Evolutionary conservation across 768 basidiomycete genomes (phyloP), one percentile per base, ranked within the genome.

Genomic region (Rubroboletus satanas): DNA sequence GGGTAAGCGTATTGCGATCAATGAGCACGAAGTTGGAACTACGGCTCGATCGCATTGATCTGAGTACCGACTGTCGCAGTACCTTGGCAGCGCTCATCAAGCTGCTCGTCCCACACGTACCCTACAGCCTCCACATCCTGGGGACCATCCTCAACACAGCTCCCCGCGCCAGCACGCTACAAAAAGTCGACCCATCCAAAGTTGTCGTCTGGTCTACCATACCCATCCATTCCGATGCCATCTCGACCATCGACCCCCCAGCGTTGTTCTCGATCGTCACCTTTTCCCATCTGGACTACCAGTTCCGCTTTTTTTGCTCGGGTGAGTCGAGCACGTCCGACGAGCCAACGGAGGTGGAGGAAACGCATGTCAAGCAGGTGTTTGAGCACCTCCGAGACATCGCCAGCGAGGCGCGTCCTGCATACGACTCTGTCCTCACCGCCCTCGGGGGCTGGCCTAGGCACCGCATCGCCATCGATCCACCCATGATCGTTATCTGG

Each of bases 301-400:
- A 58, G 4, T 66, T 58, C 38, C 21, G 31, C 26, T 53, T 56
- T 21, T 65, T 65, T 39, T 69, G 65, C 23, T 64, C 62, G 1
- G 52, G 38, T 29, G 56, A 59, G 1, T 56, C 58, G 17, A 36
- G 29, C 9, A 11, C 33, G 2, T 7, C 26, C n/a, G 45, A 51
- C 8, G 26, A 18, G 8, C 55, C 52, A 7, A 58, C 42, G 10
- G 41, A 54, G 28, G 50, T 6, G 2, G 62, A 62, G 37, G 26
- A 58, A 33, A 37, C 42, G 4, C 62, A 71, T 15, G 38, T 65
- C 44, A 46, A 46, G 42, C 49, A 54, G 12, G 45, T 66, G 18
- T 55, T 67, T 17, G 39, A 49, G 39, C 26, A 18, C 7, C 21
- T 68, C 28, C 46, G 39, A 6, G 43, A 44, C 17, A 52, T 56